These are phyloP conservation scores for Vicia villosa DNA, from an alignment of 306 rosid species.

Conservation along the genomic window DNA sequence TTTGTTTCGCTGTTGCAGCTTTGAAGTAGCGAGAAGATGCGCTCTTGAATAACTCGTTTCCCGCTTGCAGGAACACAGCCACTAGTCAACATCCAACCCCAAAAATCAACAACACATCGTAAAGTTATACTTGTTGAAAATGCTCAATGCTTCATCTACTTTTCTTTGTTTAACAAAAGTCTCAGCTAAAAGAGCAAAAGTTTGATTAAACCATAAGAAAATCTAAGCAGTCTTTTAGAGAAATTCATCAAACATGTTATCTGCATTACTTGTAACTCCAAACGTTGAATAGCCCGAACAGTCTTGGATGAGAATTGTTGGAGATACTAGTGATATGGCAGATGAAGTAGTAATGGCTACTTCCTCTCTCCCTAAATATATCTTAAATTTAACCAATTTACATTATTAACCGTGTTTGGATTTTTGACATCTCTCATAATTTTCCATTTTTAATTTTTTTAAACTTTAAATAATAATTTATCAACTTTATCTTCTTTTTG, in stretches of 20 bases:
- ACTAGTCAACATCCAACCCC: slow-evolving; percentile 33
- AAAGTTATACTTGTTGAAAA: slow-evolving; percentile 60
- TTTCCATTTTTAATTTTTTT: no score
- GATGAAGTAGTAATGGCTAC: no score
- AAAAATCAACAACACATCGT: not conserved
- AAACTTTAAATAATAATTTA: no score
- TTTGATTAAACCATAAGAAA: slow-evolving; percentile 71
- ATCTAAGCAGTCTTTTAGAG: slow-evolving; percentile 68
- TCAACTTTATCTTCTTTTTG: no score
- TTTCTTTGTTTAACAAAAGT: slow-evolving; percentile 60
- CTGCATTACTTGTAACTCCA: slow-evolving; percentile 37
- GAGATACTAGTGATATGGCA: no score
- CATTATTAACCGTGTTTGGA: no score
- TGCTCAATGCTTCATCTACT: slow-evolving; percentile 78
- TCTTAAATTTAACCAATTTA: no score
- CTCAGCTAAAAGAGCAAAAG: slow-evolving; percentile 64
- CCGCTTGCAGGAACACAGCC: slow-evolving; percentile 40
- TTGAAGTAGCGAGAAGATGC: slow-evolving; percentile 47
- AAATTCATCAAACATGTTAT: slow-evolving; percentile 53
- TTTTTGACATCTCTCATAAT: no score
- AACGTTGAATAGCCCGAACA: not conserved
- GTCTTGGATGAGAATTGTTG: no score
- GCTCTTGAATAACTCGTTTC: slow-evolving; percentile 45
- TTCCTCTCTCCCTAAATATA: no score
- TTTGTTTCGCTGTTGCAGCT: slow-evolving; percentile 41